Base-by-base conservation (phyloP, 2,329 filamentous ascomycete species). In the Aspergillus sp. region DNA sequence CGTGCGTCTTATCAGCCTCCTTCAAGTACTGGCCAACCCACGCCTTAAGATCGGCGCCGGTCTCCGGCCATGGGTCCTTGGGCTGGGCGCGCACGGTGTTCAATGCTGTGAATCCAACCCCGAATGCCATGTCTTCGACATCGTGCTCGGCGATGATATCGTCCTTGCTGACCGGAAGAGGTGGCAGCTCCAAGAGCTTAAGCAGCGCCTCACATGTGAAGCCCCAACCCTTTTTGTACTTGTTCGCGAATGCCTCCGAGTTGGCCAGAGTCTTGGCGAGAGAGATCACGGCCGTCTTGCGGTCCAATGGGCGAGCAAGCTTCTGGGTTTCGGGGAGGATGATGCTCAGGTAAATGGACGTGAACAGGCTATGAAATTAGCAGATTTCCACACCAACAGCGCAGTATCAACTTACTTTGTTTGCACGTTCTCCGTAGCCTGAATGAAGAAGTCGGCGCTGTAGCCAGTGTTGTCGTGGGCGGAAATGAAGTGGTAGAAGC, bases 81-180 rank as follows among this genome's bases (percentile, higher is more conserved):
- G 80, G 72, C 3, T 81, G 74, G 50, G 83, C 83, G 66, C 85
- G 88, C 73, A 91, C 93, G 0, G 91, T 96, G 72, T 91, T 95
- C 53, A 98, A 79, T 27, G 88, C 85, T 0, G 93, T 97, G 71
- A 95, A 98, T 7, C 90, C 91, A 55, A 96, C 84, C 22, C 93
- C 93, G 62, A 98, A 98, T 23, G 88, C 85, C 56, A 96, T 83
- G 65, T 98, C 93, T 60, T 98, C 93, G 22, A 95, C 87, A 60
- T 97, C 91, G 3, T 89, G 84, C 64, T 97, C 93, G 9, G 83
- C 81, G 53, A 95, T 84, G 44, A 88, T 73, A 56, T 94, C 89
- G 54, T 88, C 84, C 49, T 85, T 84, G 32, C 78, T 73, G 1
- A 84, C 80, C 12, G 77, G 76, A 4, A 91, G 80, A 32, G 91